Evolutionary conservation across 495 filamentous ascomycete species (phyloP), one percentile per base, ranked within the genome.

Genomic region (Lasiosphaeria miniovina): DNA sequence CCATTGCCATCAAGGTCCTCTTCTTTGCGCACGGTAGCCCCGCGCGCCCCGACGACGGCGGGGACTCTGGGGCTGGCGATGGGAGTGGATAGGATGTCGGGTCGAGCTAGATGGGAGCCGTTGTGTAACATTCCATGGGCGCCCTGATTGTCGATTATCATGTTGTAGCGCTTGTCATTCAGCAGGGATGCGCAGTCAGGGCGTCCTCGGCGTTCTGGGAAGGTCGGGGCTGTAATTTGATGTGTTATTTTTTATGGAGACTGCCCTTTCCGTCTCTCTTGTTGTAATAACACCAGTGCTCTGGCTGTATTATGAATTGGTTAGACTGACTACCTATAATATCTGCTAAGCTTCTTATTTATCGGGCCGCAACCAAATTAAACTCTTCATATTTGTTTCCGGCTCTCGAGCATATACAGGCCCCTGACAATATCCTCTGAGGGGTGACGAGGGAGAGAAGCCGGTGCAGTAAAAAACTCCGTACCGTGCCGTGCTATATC

Each of bases 1-100:
- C 93, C 6, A 81, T 98, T 67, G 88, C 93, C 4, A 98, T 98
- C 74, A 97, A 96, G 80, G 84, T 96, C 59, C 75, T 96, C 12
- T 98, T 98, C 82, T 98, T 98, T 77, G 93, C 93, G 74, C 84
- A 89, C 54, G 86, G 80, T 41, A 90, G 88, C 73, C 86, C 86
- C 4, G 83, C 80, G 36, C 78, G 80, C 32, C 81, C 84, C 67
- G 81, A 81, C 59, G 14, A 65, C 64, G 36, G 53, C 63, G 54
- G 57, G 50, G 49, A 61, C 15, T 12, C 56, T 50, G 36, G 52
- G 54, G 24, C 57, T 48, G 10, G 53, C 48, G 36, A 52, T 15
- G 11, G n/a, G 33, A 9, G 8, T 7, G 9, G 11, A 14, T 12
- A 5, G 9, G 31, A 17, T 8, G 51, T 24, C 12, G 41, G 31